Evolutionary conservation across 148 eudicot species (phyloP), one percentile per base, ranked within the genome.

Genomic region (Chenopodium formosanum): DNA sequence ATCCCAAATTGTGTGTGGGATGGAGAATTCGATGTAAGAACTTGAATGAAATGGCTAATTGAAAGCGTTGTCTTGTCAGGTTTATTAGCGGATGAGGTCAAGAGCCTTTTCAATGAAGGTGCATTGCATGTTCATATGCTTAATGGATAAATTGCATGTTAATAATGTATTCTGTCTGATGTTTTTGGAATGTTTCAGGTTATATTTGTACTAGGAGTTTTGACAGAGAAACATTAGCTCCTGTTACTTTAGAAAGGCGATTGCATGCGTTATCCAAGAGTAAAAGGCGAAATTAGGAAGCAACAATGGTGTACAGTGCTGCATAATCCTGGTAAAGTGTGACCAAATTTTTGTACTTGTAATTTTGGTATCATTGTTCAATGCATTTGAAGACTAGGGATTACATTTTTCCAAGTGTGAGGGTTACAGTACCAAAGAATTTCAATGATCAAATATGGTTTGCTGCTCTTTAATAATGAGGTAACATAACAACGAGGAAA

Each of bases 121-220:
- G 44, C 37, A 37, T 47, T 73, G 2, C 44, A 32, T 32, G 19
- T 31, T 70, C 25, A 4, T 13, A 40, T 40, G 44, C 1, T 19
- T 17, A 19, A 31, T 13, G n/a, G 66, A 53, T 5, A 4, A 22
- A 17, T 48, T 67, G 2, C 62, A 13, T 14, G 46, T 44, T 13
- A n/a, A 60, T 29, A 9, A 22, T 48, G 17, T 32, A 48, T 29
- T 22, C n/a, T 7, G n/a, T 78, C 1, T 47, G 16, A 17, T 78
- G 27, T 10, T 67, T 56, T 13, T 2, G 62, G 9, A 64, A 67
- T 83, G 25, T 10, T 74, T 62, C 82, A 83, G 85, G 75, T 27
- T 83, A 79, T 68, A 74, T 83, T 4, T 83, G 85, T 9, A 83
- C 78, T 27, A 44, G 85, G 44, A 67, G 56, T 52, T 83, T 83